Evolutionary conservation across 208 protist species (phyloP).

Genomic region (Acanthamoeba lugdunensis): DNA sequence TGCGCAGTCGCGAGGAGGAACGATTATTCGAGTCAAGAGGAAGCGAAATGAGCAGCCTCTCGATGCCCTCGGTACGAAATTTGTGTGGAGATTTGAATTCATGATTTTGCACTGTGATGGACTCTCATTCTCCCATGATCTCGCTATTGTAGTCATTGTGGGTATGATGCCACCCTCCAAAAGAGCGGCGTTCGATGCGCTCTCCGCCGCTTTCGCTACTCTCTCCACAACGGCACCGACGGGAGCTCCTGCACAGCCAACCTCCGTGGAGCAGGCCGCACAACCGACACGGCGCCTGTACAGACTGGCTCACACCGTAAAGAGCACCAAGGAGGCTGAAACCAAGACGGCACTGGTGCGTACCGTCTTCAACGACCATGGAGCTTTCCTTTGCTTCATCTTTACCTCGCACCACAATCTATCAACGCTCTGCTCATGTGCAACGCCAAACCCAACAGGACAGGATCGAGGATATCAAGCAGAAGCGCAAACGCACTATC

Average conservation of each 20-base stretch:
- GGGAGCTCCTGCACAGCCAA: background rate
- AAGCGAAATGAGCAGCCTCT: slow-evolving; percentile 59
- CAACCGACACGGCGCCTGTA: background rate
- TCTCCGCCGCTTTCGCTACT: slow-evolving; percentile 1
- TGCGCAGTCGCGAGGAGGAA: background rate
- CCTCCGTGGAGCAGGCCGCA: background rate
- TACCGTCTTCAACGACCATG: background rate
- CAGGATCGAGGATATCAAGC: slow-evolving; percentile 11
- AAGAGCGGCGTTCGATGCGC: background rate
- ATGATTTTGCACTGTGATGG: background rate
- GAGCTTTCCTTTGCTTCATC: background rate
- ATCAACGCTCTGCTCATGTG: background rate
- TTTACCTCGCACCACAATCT: too few species aligned
- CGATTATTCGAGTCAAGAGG: slow-evolving; percentile 43
- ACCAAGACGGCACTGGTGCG: background rate
- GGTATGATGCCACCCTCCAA: background rate
- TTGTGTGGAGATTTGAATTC: background rate
- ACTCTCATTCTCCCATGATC: background rate
- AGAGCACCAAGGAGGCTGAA: slow-evolving; percentile 10
- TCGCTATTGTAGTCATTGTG: background rate
- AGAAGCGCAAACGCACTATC: slow-evolving; percentile 10
- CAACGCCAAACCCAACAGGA: background rate
- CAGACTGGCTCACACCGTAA: background rate
- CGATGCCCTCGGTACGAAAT: slow-evolving; percentile 15
- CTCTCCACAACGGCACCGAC: background rate